phyloP scores from a whole-genome alignment of 257 asterid genomes.

The Paraleonurus japonicus region DNA sequence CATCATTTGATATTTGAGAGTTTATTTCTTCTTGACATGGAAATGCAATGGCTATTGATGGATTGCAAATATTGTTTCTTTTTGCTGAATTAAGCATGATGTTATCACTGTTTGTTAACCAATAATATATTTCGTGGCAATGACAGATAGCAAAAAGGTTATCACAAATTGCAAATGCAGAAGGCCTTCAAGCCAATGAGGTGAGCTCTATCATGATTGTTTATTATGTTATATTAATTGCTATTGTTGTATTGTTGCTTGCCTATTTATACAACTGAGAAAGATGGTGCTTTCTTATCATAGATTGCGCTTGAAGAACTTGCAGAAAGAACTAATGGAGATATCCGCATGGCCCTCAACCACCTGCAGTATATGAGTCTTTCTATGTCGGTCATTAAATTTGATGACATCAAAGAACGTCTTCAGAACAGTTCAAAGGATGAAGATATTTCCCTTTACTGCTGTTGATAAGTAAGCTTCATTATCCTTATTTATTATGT shows the following conservation, averaged over 20 bases:
- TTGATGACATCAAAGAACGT: constrained; percentile 83
- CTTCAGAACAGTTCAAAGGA: constrained; percentile 93
- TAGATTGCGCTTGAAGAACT: constrained; percentile 97
- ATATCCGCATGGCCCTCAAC: constrained; percentile 94
- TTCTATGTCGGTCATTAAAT: constrained; percentile 79
- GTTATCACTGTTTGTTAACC: constrained; percentile 13
- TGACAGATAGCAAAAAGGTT: constrained; percentile 92
- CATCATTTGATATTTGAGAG: neutral
- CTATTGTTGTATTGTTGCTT: constrained; percentile 11
- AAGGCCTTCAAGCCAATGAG: constrained; percentile 86
- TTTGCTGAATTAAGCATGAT: constrained; percentile 23
- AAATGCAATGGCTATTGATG: constrained; percentile 2
- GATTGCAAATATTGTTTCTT: constrained; percentile 8
- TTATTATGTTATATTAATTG: neutral
- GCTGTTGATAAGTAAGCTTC: constrained; percentile 91
- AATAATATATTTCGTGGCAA: constrained; percentile 27
- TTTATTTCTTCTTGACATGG: constrained; percentile 14
- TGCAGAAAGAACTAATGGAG: constrained; percentile 91
- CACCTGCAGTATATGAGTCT: constrained; percentile 96
- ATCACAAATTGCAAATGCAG: constrained; percentile 71
- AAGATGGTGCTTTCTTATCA: constrained; percentile 22
- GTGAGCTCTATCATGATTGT: constrained; percentile 35
- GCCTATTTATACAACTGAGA: constrained; percentile 15
- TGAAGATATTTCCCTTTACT: constrained; percentile 95
- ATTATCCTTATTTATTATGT: neutral